Conservation (phyloP, 2,329 filamentous ascomycete species). For the Trichophyton schoenleinii region DNA sequence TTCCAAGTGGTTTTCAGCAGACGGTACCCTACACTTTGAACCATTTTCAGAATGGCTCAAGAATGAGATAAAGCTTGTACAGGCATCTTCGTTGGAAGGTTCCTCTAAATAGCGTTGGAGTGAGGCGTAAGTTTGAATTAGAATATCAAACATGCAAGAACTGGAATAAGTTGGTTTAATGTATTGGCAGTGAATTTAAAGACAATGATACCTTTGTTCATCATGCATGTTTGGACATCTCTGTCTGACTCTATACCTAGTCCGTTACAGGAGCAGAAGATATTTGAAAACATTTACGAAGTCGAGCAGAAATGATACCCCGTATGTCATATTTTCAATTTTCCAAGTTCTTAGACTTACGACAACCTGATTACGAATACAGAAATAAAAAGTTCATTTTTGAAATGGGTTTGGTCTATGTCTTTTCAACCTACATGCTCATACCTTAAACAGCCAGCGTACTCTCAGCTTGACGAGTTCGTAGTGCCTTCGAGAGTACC, state of each 20-base stretch:
- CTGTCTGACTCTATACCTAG: not conserved
- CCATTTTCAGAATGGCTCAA: slow-evolving; percentile 52
- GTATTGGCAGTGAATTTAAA: not conserved
- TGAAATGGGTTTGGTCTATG: not conserved
- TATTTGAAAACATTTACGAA: too few species aligned
- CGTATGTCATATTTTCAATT: too few species aligned
- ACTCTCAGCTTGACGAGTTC: not conserved
- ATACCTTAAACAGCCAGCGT: not conserved
- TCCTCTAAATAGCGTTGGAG: not conserved
- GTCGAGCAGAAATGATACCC: too few species aligned
- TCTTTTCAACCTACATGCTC: not conserved
- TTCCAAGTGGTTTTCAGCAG: slow-evolving; percentile 47
- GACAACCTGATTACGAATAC: not conserved
- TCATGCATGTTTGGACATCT: not conserved
- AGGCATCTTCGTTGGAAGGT: slow-evolving; percentile 30
- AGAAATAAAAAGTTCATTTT: not conserved
- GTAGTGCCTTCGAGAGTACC: slow-evolving; percentile 26
- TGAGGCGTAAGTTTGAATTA: not conserved
- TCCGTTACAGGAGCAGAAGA: not conserved
- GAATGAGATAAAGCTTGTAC: slow-evolving; percentile 41
- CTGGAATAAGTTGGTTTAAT: not conserved
- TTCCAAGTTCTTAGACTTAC: too few species aligned
- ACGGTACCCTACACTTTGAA: slow-evolving; percentile 48
- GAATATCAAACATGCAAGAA: not conserved
- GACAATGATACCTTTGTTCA: not conserved